Conservation (phyloP, 148 eudicot species). For the Nepenthes mirabilis region DNA sequence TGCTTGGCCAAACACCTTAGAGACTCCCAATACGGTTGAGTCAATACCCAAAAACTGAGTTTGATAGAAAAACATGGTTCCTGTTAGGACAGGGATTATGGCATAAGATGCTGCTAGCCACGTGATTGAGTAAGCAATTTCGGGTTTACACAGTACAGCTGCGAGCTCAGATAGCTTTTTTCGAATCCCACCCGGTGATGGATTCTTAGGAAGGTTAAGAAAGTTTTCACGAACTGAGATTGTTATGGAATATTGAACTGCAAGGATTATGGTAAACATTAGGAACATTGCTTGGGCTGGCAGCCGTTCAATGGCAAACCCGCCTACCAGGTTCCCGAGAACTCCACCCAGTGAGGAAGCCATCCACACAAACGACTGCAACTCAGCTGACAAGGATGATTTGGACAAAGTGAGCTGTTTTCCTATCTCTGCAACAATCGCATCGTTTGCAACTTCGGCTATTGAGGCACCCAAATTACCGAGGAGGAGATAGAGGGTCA, state of each 20-base stretch:
- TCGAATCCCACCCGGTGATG: slow-evolving; percentile 33
- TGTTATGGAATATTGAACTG: slow-evolving; percentile 45
- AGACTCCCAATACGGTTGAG: slow-evolving; percentile 65
- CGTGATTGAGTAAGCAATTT: slow-evolving; percentile 48
- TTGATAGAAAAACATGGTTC: slow-evolving; percentile 91
- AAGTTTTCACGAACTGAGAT: slow-evolving; percentile 39
- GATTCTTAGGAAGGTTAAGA: slow-evolving; percentile 51
- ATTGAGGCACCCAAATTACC: slow-evolving; percentile 84
- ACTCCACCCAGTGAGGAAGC: slow-evolving; percentile 75
- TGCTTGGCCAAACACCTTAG: slow-evolving; percentile 87
- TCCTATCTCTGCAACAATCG: slow-evolving; percentile 75
- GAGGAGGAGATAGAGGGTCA: slow-evolving; percentile 70
- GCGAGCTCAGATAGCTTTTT: slow-evolving; percentile 50
- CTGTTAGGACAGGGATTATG: slow-evolving; percentile 58
- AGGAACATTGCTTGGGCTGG: slow-evolving; percentile 49
- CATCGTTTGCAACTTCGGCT: slow-evolving; percentile 92
- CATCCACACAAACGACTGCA: slow-evolving; percentile 94
- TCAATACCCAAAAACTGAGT: slow-evolving; percentile 58
- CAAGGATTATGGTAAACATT: slow-evolving; percentile 35
- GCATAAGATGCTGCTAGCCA: slow-evolving; percentile 87
- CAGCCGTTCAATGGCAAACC: slow-evolving; percentile 38
- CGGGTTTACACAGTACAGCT: slow-evolving; percentile 46
- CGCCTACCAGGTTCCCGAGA: slow-evolving; percentile 65
- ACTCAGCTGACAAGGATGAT: slow-evolving; percentile 46
- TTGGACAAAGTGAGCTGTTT: slow-evolving; percentile 25